Evolutionary conservation across 805 yeast genomes (phyloP).

Genomic region (Yarrowia sp.): DNA sequence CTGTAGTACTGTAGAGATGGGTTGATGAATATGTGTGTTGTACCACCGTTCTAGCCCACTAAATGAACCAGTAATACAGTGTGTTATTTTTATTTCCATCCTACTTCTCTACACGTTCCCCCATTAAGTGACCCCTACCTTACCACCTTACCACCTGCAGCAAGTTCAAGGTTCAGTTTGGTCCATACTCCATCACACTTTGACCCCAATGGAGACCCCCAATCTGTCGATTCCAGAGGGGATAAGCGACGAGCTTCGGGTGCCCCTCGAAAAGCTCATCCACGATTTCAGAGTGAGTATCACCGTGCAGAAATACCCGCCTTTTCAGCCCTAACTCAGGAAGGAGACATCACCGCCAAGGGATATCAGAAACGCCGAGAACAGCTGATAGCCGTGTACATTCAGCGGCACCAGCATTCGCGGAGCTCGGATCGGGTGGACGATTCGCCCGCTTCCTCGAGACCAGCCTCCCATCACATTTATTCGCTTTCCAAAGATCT

Average conservation of each 20-base stretch:
- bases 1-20: no score
- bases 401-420: constrained; percentile 40
- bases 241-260: constrained; percentile 36
- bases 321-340: constrained; percentile 47
- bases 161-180: neutral
- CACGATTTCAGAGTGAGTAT: constrained; percentile 29
- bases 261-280: constrained; percentile 31
- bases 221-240: constrained; percentile 36
- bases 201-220: constrained; percentile 37
- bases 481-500: constrained; percentile 38
- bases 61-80: no score
- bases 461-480: constrained; percentile 40
- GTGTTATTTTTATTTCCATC: no score
- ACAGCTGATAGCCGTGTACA: constrained; percentile 49
- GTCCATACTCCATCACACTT: neutral
- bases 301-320: neutral
- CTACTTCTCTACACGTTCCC: no score
- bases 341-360: constrained; percentile 75
- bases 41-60: no score
- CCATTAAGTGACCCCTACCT: no score
- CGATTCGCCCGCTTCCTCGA: constrained; percentile 10
- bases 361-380: constrained; percentile 70
- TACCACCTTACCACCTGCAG: neutral
- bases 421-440: constrained; percentile 33
- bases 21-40: no score